Conservation (phyloP, 768 basidiomycete species). For the Tricholoma sp. region DNA sequence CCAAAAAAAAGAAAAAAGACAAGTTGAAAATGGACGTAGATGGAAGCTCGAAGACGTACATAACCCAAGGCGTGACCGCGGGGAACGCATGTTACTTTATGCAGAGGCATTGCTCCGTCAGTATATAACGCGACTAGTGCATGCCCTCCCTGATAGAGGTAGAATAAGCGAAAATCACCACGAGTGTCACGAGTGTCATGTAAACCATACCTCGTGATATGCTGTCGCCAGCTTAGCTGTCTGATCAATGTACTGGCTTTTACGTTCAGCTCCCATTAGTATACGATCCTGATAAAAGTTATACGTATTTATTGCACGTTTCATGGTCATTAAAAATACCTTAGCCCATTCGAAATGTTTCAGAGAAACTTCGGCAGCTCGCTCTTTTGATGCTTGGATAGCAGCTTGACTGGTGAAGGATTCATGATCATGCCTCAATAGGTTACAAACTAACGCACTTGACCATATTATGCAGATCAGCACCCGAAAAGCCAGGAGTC, state of each 20-base stretch:
- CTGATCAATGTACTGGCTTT: slow-evolving; percentile 82
- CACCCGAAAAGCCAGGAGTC: slow-evolving; percentile 94
- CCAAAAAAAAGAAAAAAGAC: slow-evolving; percentile 5
- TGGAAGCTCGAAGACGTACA: slow-evolving; percentile 39
- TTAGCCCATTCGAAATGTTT: slow-evolving; percentile 98
- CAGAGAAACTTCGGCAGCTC: slow-evolving; percentile 61
- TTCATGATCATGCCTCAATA: slow-evolving; percentile 2
- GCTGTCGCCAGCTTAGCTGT: slow-evolving; percentile 88
- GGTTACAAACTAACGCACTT: slow-evolving; percentile 51
- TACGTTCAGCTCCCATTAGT: slow-evolving; percentile 94
- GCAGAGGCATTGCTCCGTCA: slow-evolving; percentile 91
- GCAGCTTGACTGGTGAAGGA: slow-evolving; percentile 66
- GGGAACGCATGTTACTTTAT: slow-evolving; percentile 97
- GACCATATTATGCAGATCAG: slow-evolving; percentile 95
- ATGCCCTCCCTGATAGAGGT: slow-evolving; percentile 66
- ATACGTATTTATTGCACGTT: not conserved
- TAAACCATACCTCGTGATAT: slow-evolving; percentile 76
- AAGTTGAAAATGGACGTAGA: slow-evolving; percentile 4
- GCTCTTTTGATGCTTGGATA: slow-evolving; percentile 89
- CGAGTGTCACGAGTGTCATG: not conserved
- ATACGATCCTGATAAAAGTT: slow-evolving; percentile 67
- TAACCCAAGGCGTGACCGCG: slow-evolving; percentile 91
- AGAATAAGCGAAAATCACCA: not conserved
- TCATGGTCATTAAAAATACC: slow-evolving; percentile 31
- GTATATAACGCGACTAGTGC: slow-evolving; percentile 94